phyloP scores from a whole-genome alignment of 2,329 filamentous ascomycete genomes.

The Torrubiella hemipterigena region DNA sequence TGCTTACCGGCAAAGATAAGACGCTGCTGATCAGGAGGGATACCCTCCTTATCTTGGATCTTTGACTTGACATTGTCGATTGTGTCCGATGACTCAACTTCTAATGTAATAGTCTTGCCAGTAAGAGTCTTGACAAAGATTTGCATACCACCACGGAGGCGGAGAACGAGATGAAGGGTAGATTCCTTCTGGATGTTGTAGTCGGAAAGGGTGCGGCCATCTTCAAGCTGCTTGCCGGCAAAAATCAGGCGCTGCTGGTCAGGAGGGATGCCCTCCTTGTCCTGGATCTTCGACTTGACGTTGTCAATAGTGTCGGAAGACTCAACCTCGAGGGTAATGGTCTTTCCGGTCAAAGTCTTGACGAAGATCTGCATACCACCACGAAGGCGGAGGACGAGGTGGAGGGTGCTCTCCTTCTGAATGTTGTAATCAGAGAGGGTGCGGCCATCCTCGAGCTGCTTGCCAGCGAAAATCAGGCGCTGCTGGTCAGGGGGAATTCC shows the following conservation, averaged over 20 bases:
- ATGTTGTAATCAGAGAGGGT: slow-evolving; percentile 46
- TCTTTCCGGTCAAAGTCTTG: slow-evolving; percentile 86
- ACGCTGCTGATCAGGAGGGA: slow-evolving; percentile 89
- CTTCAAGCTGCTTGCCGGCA: slow-evolving; percentile 89
- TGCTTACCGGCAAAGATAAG: slow-evolving; percentile 92
- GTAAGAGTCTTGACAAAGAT: slow-evolving; percentile 82
- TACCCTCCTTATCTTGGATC: slow-evolving; percentile 89
- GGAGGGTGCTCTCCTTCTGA: slow-evolving; percentile 56
- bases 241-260: slow-evolving; percentile 95
- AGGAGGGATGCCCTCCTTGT: slow-evolving; percentile 93
- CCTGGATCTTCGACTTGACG: slow-evolving; percentile 93
- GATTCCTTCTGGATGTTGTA: slow-evolving; percentile 96
- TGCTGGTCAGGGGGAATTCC: slow-evolving; percentile 95
- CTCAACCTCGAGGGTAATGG: slow-evolving; percentile 84
- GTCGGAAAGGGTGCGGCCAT: slow-evolving; percentile 78
- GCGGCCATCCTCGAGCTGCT: slow-evolving; percentile 86
- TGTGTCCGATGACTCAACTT: slow-evolving; percentile 80
- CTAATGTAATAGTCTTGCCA: slow-evolving; percentile 88
- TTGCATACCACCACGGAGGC: slow-evolving; percentile 82
- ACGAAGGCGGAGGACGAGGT: slow-evolving; percentile 62
- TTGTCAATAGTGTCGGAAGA: slow-evolving; percentile 90
- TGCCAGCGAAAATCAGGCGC: slow-evolving; percentile 90
- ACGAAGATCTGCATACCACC: slow-evolving; percentile 62
- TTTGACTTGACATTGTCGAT: slow-evolving; percentile 93
- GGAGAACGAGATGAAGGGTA: slow-evolving; percentile 74